Evolutionary conservation across 1,284 basidiomycete genomes (phyloP), one percentile per base, ranked within the genome.

Genomic region (Sporisorium iseilematis-ciliati): DNA sequence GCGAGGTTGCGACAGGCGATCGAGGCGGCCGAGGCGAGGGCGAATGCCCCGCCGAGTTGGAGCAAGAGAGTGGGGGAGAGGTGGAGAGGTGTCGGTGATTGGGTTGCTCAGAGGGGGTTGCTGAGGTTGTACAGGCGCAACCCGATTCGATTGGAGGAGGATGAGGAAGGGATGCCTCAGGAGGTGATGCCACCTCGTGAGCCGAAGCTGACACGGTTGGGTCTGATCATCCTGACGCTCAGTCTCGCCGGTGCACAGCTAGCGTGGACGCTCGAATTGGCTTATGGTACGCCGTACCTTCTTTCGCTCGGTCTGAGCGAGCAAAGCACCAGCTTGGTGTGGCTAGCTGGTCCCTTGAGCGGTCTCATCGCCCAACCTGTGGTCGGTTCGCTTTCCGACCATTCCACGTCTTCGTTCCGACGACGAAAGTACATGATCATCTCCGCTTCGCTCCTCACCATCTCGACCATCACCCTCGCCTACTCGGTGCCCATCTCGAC

Each of bases 361-460:
- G 96, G 96, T 7, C 88, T 99, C 50, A 88, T 99, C 59, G 94
- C 94, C 5, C 96, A 99, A 85, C 96, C 96, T 20, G 88, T 98
- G 66, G 95, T 99, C 75, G 96, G 93, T 91, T 78, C 94, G 6
- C 91, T 98, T 78, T 97, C 95, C 7, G 95, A 98, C 86, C 91
- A 93, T 38, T 97, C 94, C 0, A 89, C 89, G 1, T 96, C 94
- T 21, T 91, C 91, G 80, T 97, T 93, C 84, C 66, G 79, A 43
- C 89, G 95, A 52, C 89, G 96, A 65, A 94, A 92, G 85, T 98
- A 95, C 94, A 91, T 98, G 71, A 87, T 91, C 21, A 87, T 90
- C 18, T 94, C 94, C 2, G 95, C 94, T 1, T 85, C 89, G n/a
- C 83, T 93, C 51, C 88, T 90, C 1, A 87, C 90, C 6, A 63